Base-by-base conservation (phyloP, 2,329 filamentous ascomycete genomes). In the Basipetospora chlamydospora region DNA sequence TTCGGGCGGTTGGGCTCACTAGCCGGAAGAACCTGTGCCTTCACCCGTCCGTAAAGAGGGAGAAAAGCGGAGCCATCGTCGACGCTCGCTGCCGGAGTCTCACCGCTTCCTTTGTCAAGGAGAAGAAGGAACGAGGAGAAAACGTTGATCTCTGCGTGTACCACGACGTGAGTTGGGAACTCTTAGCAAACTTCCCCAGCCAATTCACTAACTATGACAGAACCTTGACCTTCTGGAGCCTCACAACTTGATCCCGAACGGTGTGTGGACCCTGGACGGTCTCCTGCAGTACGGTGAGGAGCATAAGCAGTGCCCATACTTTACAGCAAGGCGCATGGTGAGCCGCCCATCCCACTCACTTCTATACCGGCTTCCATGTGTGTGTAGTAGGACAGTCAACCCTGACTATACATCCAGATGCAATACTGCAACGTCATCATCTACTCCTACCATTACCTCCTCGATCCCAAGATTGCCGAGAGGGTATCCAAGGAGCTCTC, bases 381-480 rank as follows among this genome's bases (percentile, higher is more conserved):
- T n/a, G n/a, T n/a, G n/a, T n/a, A n/a, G n/a, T n/a, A n/a, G n/a
- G n/a, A n/a, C n/a, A n/a, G n/a, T n/a, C n/a, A n/a, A n/a, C n/a
- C n/a, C n/a, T n/a, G n/a, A 23, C 22, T 23, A 6, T 23, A 23
- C 22, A 6, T 23, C 11, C 44, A 86, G 80, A 96, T 98, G 88
- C 80, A 90, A 49, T 96, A 87, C 53, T 98, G 90, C 69, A 96
- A 98, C 54, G 86, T 98, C 52, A 95, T 98, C 51, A 98, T 98
- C 46, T 98, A 98, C 61, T 98, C 90, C 1, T 98, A 98, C 53
- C 90, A 98, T 57, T 98, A 98, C 52, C 73, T 98, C 3, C 73
- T 98, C 12, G 92, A 98, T 49, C 90, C 90, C 3, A 98, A 98
- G 55, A 98, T 98, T 49, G 90, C 90, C 10, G 90, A 98, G 53